Percentiles rank a stretch among this genome's conserved stretches.
Conservation (phyloP, 768 basidiomycete genomes). For the Podaxis sp. region DNA sequence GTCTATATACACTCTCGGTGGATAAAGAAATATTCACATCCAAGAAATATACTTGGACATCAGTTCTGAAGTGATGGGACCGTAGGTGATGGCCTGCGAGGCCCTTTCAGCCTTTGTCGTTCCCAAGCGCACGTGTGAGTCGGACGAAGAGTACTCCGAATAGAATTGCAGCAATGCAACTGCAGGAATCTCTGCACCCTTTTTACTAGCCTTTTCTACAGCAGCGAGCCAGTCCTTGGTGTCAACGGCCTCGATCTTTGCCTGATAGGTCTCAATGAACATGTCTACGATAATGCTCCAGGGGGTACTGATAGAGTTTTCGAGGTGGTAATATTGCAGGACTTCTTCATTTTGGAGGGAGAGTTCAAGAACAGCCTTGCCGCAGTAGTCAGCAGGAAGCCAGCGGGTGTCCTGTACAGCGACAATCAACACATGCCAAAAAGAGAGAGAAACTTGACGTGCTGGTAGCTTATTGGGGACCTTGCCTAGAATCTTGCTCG, state of each 20-base stretch:
- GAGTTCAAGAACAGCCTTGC: slow-evolving; percentile 8
- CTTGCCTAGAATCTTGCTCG: slow-evolving; percentile 9
- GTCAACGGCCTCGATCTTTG: background rate
- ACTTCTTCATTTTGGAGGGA: slow-evolving; percentile 6
- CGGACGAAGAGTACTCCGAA: background rate
- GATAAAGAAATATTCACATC: background rate
- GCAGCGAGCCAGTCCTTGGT: slow-evolving; percentile 8
- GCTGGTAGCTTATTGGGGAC: slow-evolving; percentile 9
- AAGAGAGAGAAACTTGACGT: background rate
- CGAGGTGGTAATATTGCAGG: slow-evolving; percentile 11
- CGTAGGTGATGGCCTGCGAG: slow-evolving; percentile 6
- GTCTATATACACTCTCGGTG: too few relatives aligned
- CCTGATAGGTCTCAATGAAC: background rate
- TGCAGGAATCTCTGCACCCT: slow-evolving; percentile 3
- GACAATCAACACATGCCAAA: background rate
- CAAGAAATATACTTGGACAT: slow-evolving; percentile 10
- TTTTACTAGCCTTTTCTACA: background rate
- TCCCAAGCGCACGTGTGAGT: background rate
- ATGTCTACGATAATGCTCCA: slow-evolving; percentile 5
- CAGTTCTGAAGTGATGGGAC: slow-evolving; percentile 1
- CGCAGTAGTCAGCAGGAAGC: slow-evolving; percentile 11
- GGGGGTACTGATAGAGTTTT: slow-evolving; percentile 9
- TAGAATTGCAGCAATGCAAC: slow-evolving; percentile 7
- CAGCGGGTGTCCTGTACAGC: slow-evolving; percentile 5
- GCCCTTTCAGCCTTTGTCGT: slow-evolving; percentile 1